phyloP scores from a whole-genome alignment of 495 filamentous ascomycete genomes.

The Barbatosphaeria neglecta region DNA sequence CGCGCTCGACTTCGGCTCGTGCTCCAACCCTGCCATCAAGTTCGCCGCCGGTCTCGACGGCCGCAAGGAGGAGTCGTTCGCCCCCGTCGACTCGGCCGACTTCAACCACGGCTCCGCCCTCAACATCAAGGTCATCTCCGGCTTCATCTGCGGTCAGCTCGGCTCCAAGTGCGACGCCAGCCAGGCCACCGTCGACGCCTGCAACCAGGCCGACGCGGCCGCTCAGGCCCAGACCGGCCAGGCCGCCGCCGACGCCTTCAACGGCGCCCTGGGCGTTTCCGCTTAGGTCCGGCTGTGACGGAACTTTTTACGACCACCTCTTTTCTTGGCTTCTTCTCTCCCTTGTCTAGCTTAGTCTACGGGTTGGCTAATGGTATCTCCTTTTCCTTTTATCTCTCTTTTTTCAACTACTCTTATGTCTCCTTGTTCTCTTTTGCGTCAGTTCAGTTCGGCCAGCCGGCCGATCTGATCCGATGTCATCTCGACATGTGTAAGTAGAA shows the following conservation, averaged over 20 bases:
- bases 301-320: too few species aligned
- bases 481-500: too few species aligned
- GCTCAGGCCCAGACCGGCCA: constrained; percentile 24
- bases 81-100: constrained; percentile 33
- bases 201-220: constrained; percentile 31
- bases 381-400: too few species aligned
- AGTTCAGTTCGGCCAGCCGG: too few species aligned
- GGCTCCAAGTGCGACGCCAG: constrained; percentile 39
- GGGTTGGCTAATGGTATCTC: too few species aligned
- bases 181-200: constrained; percentile 32
- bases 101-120: constrained; percentile 50
- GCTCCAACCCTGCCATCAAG: constrained; percentile 41
- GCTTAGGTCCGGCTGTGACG: too few species aligned
- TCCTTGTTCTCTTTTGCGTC: too few species aligned
- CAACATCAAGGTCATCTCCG: constrained; percentile 41
- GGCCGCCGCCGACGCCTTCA: constrained; percentile 50
- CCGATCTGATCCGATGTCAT: too few species aligned
- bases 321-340: too few species aligned
- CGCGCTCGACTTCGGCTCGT: constrained; percentile 33
- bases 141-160: constrained; percentile 46
- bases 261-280: constrained; percentile 29
- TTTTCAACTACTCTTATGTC: too few species aligned
- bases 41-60: constrained; percentile 44
- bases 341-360: too few species aligned
- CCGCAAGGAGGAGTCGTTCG: constrained; percentile 38